Percentiles rank a stretch among this genome's conserved stretches.
Evolutionary conservation across 2,329 filamentous ascomycete species (phyloP).

Genomic region (Blastomyces emzantsi): DNA sequence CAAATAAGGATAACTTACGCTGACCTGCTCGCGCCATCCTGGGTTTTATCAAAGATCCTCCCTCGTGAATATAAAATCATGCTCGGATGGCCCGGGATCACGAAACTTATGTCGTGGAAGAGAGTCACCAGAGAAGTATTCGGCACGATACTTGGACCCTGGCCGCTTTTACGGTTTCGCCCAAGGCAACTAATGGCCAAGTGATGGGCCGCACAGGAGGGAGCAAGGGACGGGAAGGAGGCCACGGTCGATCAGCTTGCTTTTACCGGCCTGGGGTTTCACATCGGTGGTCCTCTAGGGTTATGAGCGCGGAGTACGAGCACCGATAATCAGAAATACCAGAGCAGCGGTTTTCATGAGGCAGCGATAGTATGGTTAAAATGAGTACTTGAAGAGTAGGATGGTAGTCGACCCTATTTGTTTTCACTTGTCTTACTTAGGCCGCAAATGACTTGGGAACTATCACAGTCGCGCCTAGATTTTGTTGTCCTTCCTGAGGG

Average conservation of each 20-base stretch:
- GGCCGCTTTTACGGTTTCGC: too few relatives aligned
- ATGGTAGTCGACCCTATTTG: neutral
- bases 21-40: too few relatives aligned
- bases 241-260: neutral
- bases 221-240: neutral
- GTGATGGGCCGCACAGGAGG: slow-evolving; percentile 1
- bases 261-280: neutral
- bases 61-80: too few relatives aligned
- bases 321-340: neutral
- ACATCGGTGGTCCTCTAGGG: neutral
- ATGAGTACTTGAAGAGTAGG: slow-evolving; percentile 1
- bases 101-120: too few relatives aligned
- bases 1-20: too few relatives aligned
- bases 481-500: neutral
- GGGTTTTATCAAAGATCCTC: too few relatives aligned
- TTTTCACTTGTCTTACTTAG: neutral
- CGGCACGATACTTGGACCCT: too few relatives aligned
- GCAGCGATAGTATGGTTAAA: neutral
- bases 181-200: slow-evolving; percentile 9
- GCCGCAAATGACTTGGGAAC: neutral
- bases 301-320: too few relatives aligned
- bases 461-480: neutral
- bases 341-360: slow-evolving; percentile 7
- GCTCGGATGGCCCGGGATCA: too few relatives aligned
- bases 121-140: too few relatives aligned